A percentile compares a stretch with the other conserved stretches of the same genome.
Evolutionary conservation across 2,329 filamentous ascomycete species (phyloP).

Genomic region (Botrytis galanthina): DNA sequence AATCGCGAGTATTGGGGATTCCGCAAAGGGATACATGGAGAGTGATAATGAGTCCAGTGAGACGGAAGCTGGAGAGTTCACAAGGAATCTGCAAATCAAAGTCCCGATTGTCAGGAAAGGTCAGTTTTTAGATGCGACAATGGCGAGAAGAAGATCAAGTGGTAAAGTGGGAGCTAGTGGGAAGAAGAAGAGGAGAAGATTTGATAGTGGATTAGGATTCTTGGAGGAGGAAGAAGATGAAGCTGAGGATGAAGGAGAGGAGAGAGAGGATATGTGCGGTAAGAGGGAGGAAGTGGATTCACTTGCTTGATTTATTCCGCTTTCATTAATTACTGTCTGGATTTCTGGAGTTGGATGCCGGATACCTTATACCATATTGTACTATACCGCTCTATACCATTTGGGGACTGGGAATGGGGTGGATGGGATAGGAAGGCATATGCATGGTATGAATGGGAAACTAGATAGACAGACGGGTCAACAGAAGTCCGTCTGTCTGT

Average conservation of each 20-base stretch:
- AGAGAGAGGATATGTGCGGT: not conserved
- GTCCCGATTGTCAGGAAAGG: slow-evolving; percentile 25
- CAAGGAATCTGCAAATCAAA: not conserved
- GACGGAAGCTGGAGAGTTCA: slow-evolving; percentile 5
- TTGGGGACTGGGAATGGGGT: not conserved
- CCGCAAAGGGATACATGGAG: slow-evolving; percentile 47
- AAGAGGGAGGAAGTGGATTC: not conserved
- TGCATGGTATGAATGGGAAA: not conserved
- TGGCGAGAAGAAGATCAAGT: slow-evolving; percentile 29
- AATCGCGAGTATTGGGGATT: slow-evolving; percentile 48
- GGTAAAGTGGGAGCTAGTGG: slow-evolving; percentile 39
- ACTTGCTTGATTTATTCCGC: not conserved
- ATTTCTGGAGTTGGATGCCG: slow-evolving; percentile 3
- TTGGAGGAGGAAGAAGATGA: slow-evolving; percentile 51
- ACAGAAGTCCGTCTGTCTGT: not conserved
- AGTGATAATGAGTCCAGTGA: slow-evolving; percentile 20
- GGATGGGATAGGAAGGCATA: not conserved
- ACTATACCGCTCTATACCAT: not conserved
- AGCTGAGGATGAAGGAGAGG: not conserved
- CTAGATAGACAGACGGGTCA: no score
- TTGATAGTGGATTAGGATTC: slow-evolving; percentile 56
- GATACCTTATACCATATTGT: not conserved
- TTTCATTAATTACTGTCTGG: not conserved
- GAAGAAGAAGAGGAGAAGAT: slow-evolving; percentile 43
- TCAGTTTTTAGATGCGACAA: slow-evolving; percentile 28